Conservation (phyloP, 805 yeast species). For the Candida sakaeoensis region DNA sequence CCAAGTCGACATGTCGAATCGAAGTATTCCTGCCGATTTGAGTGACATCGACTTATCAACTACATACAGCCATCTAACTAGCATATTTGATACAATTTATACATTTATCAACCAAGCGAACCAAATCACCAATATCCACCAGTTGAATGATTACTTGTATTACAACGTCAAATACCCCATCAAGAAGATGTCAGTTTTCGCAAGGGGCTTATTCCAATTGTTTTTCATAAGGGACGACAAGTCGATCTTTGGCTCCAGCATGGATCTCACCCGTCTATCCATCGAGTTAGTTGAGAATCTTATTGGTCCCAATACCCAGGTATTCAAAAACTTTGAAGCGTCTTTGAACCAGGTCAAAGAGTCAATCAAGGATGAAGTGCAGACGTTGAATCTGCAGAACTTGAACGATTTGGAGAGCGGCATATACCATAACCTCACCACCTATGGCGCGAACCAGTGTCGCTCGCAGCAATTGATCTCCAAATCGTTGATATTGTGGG, state of each 20-base stretch:
- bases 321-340: conserved; percentile 22
- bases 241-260: conserved; percentile 49
- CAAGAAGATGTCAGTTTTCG: conserved; percentile 39
- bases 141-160: conserved; percentile 24
- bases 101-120: conserved; percentile 17
- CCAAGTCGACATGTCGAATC: conserved; percentile 34
- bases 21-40: conserved; percentile 35
- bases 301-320: conserved; percentile 26
- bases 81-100: conserved; percentile 19
- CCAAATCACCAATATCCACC: conserved; percentile 17
- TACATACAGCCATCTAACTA: conserved; percentile 18
- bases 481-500: conserved; percentile 62
- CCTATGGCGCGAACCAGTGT: conserved; percentile 58
- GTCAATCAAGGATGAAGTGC: conserved; percentile 8
- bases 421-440: conserved; percentile 27
- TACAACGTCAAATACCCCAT: conserved; percentile 25
- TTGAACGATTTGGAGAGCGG: conserved; percentile 47
- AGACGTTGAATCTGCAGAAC: conserved; percentile 21
- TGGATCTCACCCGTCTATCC: conserved; percentile 20
- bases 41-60: conserved; percentile 17
- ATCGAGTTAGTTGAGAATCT: conserved; percentile 41
- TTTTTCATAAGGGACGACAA: conserved; percentile 61
- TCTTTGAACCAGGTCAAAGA: conserved; percentile 9
- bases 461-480: conserved; percentile 73
- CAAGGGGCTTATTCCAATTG: conserved; percentile 61